Evolutionary conservation across 352 stramenopile genomes (phyloP), one percentile per base, ranked within the genome.

Genomic region (Phytopythium delawarense): DNA sequence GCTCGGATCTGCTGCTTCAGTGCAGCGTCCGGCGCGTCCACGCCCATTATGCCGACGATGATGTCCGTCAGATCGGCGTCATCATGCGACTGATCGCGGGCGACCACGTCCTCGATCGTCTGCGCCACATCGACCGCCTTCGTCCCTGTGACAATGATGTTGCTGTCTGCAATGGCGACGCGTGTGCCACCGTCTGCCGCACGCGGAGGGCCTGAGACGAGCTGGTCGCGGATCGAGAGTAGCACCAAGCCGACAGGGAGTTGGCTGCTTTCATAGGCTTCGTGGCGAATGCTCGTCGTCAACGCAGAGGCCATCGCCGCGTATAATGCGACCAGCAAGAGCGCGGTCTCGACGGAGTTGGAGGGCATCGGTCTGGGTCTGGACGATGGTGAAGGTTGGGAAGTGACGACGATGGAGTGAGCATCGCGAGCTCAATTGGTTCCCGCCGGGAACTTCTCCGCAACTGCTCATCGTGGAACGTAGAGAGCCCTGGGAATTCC

Each of bases 111-210:
- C 30, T 57, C 51, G 32, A 57, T 57, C 32, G 51, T 45, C 2
- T 20, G 32, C 30, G 32, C 51, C 16, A 57, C 12, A 8, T 57
- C 30, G 7, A 2, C 51, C n/a, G 34, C 20, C 18, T 9, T 30
- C 21, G 51, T 57, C 18, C 51, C 51, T 0, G 32, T 57, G 18
- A 57, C 21, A 11, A 57, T 45, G 32, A 57, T 12, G 8, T 57
- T 57, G 51, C 51, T 57, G 20, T 57, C 51, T 6, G 51, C 32
- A n/a, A 57, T 57, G 16, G 51, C 20, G 30, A 57, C 12, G n/a
- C 34, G 18, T 4, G 51, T 57, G 51, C 32, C 51, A 12, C 42
- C 30, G 12, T 39, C n/a, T 6, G 32, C 7, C 7, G 20, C 18
- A 18, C 30, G 32, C 1, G 20, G 4, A 45, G 51, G 30, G 18